Evolutionary conservation across 2,329 filamentous ascomycete species (phyloP).

Genomic region (Zarea fungicola): DNA sequence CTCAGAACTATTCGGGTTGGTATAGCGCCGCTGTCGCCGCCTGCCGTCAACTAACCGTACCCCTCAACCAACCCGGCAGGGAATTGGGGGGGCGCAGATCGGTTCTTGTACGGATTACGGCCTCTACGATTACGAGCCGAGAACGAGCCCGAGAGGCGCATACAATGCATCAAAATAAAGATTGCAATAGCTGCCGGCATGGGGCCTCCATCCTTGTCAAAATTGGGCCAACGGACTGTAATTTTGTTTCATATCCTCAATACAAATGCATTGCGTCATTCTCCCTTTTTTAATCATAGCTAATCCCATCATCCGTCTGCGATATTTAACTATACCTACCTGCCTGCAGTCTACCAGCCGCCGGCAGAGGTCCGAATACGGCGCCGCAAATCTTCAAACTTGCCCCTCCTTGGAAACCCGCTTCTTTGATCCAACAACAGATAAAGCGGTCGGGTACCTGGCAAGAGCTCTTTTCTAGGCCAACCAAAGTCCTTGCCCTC

Average conservation of each 20-base stretch:
- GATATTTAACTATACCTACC: background rate
- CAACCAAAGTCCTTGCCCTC: background rate
- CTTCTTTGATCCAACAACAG: constrained; percentile 1
- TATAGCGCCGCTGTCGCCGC: too few species aligned
- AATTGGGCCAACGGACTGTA: background rate
- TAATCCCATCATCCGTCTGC: background rate
- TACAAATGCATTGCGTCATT: background rate
- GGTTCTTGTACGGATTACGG: too few species aligned
- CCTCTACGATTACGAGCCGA: constrained; percentile 1
- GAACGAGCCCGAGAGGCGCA: background rate
- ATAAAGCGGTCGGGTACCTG: constrained; percentile 11
- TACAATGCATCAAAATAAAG: too few species aligned
- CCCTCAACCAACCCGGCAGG: too few species aligned
- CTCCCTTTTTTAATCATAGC: background rate
- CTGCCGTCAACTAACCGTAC: too few species aligned
- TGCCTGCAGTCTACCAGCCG: background rate
- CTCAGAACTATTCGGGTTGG: too few species aligned
- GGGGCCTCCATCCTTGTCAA: background rate
- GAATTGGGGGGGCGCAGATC: too few species aligned
- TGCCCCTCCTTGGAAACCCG: constrained; percentile 7
- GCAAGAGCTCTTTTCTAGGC: background rate
- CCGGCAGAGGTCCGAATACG: constrained; percentile 13
- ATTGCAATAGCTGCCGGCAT: too few species aligned
- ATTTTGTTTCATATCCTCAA: background rate
- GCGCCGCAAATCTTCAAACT: constrained; percentile 3